Evolutionary conservation across 2,329 filamentous ascomycete genomes (phyloP).

Genomic region (Fusarium lateritium): DNA sequence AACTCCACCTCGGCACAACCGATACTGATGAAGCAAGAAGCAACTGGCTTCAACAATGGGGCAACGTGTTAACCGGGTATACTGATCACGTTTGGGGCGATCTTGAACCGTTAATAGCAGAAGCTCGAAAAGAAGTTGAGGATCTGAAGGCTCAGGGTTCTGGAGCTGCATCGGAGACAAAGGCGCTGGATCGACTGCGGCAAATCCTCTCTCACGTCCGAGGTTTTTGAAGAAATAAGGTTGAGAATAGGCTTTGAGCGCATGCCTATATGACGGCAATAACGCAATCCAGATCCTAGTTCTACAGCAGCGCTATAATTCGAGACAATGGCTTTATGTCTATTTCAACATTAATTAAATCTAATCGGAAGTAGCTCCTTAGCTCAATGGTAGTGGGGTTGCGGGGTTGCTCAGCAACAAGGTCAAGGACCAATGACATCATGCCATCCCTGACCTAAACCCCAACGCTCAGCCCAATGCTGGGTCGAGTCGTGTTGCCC

Average conservation of each 20-base stretch:
- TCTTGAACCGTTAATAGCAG: conserved; percentile 67
- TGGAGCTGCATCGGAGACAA: conserved; percentile 39
- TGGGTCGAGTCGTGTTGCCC: conserved; percentile 35
- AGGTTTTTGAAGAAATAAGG: conserved; percentile 42
- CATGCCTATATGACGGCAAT: background rate
- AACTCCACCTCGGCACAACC: conserved; percentile 57
- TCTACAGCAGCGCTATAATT: background rate
- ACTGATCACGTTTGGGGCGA: conserved; percentile 79
- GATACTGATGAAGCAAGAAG: conserved; percentile 58
- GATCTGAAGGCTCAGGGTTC: conserved; percentile 50
- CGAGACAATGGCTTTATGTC: conserved; percentile 8
- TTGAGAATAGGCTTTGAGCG: conserved; percentile 6
- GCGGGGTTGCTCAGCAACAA: conserved; percentile 52
- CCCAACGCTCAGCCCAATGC: conserved; percentile 15
- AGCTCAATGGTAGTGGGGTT: conserved; percentile 9
- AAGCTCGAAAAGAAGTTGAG: conserved; percentile 70
- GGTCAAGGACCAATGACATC: conserved; percentile 49
- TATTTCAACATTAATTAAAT: conserved; percentile 5
- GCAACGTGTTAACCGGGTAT: conserved; percentile 68
- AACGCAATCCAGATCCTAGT: conserved; percentile 2
- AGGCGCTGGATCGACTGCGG: conserved; percentile 54
- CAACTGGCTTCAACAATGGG: conserved; percentile 70
- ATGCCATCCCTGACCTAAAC: conserved; percentile 30
- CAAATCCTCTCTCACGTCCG: conserved; percentile 58
- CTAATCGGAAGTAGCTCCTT: background rate